These are phyloP conservation scores for Orbilia ellipsospora DNA, from an alignment of 2,329 filamentous ascomycete genomes.

Conservation along the genomic window DNA sequence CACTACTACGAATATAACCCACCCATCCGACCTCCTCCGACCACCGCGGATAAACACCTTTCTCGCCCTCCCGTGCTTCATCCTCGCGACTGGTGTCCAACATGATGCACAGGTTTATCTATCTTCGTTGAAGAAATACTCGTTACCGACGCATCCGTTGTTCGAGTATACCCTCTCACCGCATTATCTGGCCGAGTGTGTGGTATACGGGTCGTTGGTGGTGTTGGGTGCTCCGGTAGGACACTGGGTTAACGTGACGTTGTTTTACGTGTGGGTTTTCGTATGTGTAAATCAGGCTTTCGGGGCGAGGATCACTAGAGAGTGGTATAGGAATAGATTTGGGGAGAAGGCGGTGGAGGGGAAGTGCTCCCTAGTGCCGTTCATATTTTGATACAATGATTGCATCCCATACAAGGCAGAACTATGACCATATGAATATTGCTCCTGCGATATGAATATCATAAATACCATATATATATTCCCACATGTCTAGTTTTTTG, in stretches of 20 bases:
- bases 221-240: slow-evolving; percentile 77
- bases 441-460: too few relatives aligned
- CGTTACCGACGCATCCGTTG: slow-evolving; percentile 76
- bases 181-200: slow-evolving; percentile 89
- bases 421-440: too few relatives aligned
- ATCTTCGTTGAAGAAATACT: slow-evolving; percentile 80
- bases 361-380: slow-evolving; percentile 34
- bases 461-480: too few relatives aligned
- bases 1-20: slow-evolving; percentile 59
- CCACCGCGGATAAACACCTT: slow-evolving; percentile 66
- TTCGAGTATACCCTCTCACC: slow-evolving; percentile 82
- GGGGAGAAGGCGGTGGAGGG: slow-evolving; percentile 71
- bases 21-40: slow-evolving; percentile 60
- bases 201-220: slow-evolving; percentile 83
- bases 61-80: slow-evolving; percentile 72
- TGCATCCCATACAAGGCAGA: too few relatives aligned
- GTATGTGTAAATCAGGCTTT: slow-evolving; percentile 82
- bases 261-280: slow-evolving; percentile 77
- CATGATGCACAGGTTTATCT: slow-evolving; percentile 78
- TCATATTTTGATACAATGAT: slow-evolving; percentile 35
- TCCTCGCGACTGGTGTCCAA: slow-evolving; percentile 77
- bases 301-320: slow-evolving; percentile 79
- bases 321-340: slow-evolving; percentile 83
- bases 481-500: too few relatives aligned
- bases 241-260: slow-evolving; percentile 75